These are phyloP conservation scores for Fomitiporia mediterranea DNA, from an alignment of 1,284 basidiomycete genomes.

Conservation along the genomic window DNA sequence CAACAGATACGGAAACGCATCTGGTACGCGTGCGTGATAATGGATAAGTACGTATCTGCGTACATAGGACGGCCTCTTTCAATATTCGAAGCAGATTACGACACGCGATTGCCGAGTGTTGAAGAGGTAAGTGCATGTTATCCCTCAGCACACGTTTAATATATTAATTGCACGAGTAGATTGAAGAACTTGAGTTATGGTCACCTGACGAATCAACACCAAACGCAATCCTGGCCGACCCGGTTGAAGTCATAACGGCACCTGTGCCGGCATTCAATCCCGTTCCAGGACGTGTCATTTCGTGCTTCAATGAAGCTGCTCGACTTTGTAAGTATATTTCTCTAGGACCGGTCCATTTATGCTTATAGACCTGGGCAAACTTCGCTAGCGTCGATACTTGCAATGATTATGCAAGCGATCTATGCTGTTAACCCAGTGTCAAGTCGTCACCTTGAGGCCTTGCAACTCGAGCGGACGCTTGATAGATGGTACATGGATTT, in stretches of 20 bases:
- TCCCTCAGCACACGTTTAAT: background rate
- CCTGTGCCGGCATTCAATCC: conserved; percentile 26
- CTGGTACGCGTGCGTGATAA: conserved; percentile 77
- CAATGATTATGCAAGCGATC: conserved; percentile 65
- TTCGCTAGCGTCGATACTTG: conserved; percentile 53
- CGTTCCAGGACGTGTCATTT: conserved; percentile 51
- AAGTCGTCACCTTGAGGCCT: conserved; percentile 53
- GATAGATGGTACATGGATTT: conserved; percentile 79
- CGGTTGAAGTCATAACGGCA: conserved; percentile 3
- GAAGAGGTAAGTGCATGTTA: conserved; percentile 46
- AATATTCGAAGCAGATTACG: conserved; percentile 78
- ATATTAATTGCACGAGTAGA: conserved; percentile 29
- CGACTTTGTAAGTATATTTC: conserved; percentile 52
- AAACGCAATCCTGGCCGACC: conserved; percentile 17
- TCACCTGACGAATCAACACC: conserved; percentile 36
- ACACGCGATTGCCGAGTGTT: conserved; percentile 63
- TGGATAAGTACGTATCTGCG: conserved; percentile 78
- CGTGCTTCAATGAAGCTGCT: conserved; percentile 74
- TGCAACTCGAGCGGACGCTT: conserved; percentile 59
- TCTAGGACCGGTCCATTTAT: background rate
- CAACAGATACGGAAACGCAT: conserved; percentile 71
- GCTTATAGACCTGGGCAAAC: background rate
- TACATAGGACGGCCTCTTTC: conserved; percentile 79
- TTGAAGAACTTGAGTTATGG: conserved; percentile 64
- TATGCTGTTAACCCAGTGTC: conserved; percentile 64